Evolutionary conservation across 2,329 filamentous ascomycete species (phyloP).

Genomic region (Tolypocladium tropicale): DNA sequence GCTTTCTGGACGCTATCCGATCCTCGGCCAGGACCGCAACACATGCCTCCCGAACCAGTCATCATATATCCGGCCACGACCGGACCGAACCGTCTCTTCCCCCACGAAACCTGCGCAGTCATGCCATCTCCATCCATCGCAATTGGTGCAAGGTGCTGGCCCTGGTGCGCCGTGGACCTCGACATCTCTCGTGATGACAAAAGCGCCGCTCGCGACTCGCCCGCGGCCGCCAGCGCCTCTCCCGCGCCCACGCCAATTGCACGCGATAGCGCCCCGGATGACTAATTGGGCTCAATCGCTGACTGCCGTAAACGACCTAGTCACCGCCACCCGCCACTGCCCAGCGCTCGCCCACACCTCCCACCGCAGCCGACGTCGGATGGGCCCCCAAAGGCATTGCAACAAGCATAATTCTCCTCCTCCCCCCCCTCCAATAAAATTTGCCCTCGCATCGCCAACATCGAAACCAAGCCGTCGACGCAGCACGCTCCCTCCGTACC

Average conservation of each 20-base stretch:
- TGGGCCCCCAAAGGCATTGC: background rate
- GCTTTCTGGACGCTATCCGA: too few relatives aligned
- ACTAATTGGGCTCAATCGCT: background rate
- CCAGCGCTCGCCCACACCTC: background rate
- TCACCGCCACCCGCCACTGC: background rate
- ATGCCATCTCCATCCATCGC: too few relatives aligned
- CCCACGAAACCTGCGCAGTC: too few relatives aligned
- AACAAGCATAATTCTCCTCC: background rate
- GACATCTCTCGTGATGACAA: background rate
- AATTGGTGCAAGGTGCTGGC: too few relatives aligned
- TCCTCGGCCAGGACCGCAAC: too few relatives aligned
- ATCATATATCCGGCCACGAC: too few relatives aligned
- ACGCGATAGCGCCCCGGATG: background rate
- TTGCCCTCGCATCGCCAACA: background rate
- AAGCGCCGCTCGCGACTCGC: background rate
- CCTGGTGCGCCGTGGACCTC: too few relatives aligned
- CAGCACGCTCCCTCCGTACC: too few relatives aligned
- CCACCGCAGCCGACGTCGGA: background rate
- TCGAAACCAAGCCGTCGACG: background rate
- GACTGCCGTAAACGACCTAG: background rate
- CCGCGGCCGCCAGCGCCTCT: background rate
- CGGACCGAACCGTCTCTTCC: too few relatives aligned
- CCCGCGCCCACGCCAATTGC: background rate
- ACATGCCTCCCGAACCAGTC: too few relatives aligned
- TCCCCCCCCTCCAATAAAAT: background rate